These are phyloP conservation scores for Corymbia maculata DNA, from an alignment of 345 rosid genomes.

Conservation along the genomic window DNA sequence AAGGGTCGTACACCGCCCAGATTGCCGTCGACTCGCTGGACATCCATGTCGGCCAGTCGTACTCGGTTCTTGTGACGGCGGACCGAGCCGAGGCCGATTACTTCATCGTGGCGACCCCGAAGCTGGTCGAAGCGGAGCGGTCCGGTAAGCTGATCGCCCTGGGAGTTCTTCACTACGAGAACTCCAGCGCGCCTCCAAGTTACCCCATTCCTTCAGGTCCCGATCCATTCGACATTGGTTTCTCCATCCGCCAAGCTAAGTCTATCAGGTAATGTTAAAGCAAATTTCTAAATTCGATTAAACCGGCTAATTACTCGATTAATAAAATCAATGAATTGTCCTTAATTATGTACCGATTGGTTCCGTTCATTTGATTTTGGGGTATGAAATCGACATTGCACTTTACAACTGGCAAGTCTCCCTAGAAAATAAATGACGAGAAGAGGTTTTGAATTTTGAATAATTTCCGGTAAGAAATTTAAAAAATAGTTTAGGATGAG, in stretches of 20 bases:
- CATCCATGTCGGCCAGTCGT: constrained; percentile 34
- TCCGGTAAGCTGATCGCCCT: neutral
- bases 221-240: constrained; percentile 17
- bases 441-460: neutral
- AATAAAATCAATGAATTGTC: neutral
- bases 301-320: neutral
- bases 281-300: neutral
- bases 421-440: neutral
- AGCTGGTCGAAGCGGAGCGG: neutral
- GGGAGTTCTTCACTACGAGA: constrained; percentile 26
- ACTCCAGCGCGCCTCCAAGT: constrained; percentile 1
- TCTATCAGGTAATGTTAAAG: constrained; percentile 16
- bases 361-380: neutral
- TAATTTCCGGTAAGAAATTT: neutral
- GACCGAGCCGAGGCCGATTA: constrained; percentile 20
- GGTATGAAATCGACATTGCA: neutral
- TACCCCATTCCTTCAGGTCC: constrained; percentile 34
- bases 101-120: constrained; percentile 24
- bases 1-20: constrained; percentile 33
- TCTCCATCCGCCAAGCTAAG: constrained; percentile 28
- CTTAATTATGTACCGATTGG: neutral
- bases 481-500: neutral
- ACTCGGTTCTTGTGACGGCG: constrained; percentile 28
- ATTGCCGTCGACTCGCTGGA: constrained; percentile 19
- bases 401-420: neutral